Evolutionary conservation across 1,139 yeast genomes (phyloP).

Genomic region (Wickerhamomyces sp.): DNA sequence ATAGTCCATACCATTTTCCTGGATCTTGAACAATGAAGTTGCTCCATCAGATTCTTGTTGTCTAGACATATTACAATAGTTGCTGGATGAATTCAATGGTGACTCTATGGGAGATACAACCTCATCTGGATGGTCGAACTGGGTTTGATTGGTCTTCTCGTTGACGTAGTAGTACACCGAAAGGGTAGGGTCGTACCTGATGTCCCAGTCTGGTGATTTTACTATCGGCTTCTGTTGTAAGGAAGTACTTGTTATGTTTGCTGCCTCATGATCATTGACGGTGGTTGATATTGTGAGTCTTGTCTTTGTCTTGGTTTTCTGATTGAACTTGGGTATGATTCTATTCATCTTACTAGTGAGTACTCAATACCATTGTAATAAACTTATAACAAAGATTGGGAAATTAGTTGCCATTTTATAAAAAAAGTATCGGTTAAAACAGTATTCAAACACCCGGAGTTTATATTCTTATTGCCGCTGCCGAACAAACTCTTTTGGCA

Average conservation of each 20-base stretch:
- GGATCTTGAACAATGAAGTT: background rate
- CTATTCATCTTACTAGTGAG: background rate
- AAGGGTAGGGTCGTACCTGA: slow-evolving; percentile 18
- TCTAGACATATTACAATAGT: no score
- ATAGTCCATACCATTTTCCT: slow-evolving; percentile 7
- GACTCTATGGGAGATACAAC: slow-evolving; percentile 18
- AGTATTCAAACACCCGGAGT: no score
- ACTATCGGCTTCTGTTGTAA: slow-evolving; percentile 10
- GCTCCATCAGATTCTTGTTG: background rate
- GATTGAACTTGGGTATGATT: background rate
- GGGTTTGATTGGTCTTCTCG: slow-evolving; percentile 14
- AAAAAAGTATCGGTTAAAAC: no score
- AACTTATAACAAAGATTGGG: background rate
- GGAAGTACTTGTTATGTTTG: background rate
- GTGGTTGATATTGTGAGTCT: background rate
- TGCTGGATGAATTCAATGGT: slow-evolving; percentile 1
- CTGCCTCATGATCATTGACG: background rate
- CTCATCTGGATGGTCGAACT: slow-evolving; percentile 25
- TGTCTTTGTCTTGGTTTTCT: background rate
- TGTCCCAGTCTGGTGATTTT: slow-evolving; percentile 19
- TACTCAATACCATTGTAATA: no score
- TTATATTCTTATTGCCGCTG: no score
- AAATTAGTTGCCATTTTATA: background rate
- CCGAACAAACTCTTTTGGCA: no score
- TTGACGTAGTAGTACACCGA: slow-evolving; percentile 18